Base-by-base conservation (phyloP, 306 rosid species). In the Comarum palustre region DNA sequence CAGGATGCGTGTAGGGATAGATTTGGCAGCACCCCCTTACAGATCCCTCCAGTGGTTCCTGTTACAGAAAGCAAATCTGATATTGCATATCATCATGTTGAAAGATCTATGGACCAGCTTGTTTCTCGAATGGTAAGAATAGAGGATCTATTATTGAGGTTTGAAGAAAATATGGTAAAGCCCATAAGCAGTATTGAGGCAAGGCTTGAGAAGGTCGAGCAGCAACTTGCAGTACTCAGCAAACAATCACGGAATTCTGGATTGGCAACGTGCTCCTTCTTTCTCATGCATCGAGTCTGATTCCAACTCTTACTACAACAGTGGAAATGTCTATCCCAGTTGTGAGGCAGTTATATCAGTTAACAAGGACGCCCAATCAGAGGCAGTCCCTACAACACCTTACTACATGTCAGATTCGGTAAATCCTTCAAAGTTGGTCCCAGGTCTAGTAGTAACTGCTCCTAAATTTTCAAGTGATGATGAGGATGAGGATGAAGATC, bases 161-260 rank as follows among this genome's bases (percentile, higher is more conserved):
- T 95, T 82, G 97, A 95, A 84, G 96, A 90, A 72, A 91, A 87
- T 61, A 84, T 95, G 92, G 79, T 86, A 48, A 78, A 80, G 69
- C 97, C 99, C 68, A 87, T 95, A 43, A 85, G 58, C 79, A 83
- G 79, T 86, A 88, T 95, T 43, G 99, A 91, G 82, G 78, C 79
- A 34, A 90, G 99, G 86, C 99, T 95, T 31, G 86, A 87, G 75
- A 84, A 59, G 75, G 96, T 95, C 38, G 99, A 95, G 83, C 89
- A 86, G 86, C 96, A 91, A 60, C 89, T 95, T 82, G 97, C 87
- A 73, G 73, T 82, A 27, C 75, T 91, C 46, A 70, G 75, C 61
- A 83, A 70, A 76, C 84, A 85, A 61, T 71, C 77, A 34, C 84
- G 79, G 79, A 81, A 72, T 75, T 77, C 90, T 63, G 82, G 77